phyloP scores from a whole-genome alignment of 148 eudicot species.

The Amaranthus hypochondriacus region DNA sequence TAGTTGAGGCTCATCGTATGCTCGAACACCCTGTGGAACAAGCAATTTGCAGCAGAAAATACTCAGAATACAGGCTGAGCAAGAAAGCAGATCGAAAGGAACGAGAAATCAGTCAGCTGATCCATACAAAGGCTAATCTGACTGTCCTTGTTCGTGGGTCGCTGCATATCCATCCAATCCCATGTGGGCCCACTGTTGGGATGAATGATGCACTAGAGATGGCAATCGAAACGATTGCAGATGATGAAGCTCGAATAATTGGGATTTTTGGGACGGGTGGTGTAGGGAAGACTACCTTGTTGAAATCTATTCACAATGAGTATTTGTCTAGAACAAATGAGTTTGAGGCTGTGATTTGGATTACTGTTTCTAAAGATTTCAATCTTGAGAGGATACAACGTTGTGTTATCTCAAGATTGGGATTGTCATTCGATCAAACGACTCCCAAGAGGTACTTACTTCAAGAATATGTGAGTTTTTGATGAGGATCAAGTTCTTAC shows the following conservation, averaged over 20 bases:
- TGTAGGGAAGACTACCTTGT: slow-evolving; percentile 50
- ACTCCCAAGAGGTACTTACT: slow-evolving; percentile 17
- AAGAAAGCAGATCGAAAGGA: slow-evolving; percentile 25
- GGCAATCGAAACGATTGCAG: slow-evolving; percentile 21
- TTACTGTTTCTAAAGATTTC: slow-evolving; percentile 32
- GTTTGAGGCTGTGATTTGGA: slow-evolving; percentile 48
- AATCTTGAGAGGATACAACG: slow-evolving; percentile 31
- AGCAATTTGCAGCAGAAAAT: slow-evolving; percentile 1
- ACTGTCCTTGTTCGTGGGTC: slow-evolving; percentile 19
- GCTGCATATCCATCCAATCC: slow-evolving; percentile 18
- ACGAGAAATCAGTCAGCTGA: slow-evolving; percentile 19
- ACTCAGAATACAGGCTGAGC: slow-evolving; percentile 23
- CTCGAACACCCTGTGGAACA: slow-evolving; percentile 2
- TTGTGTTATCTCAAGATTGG: slow-evolving; percentile 28
- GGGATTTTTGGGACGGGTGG: slow-evolving; percentile 56
- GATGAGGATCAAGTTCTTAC: slow-evolving; percentile 37
- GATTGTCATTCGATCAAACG: slow-evolving; percentile 27
- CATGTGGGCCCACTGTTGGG: slow-evolving; percentile 34
- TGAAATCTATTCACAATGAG: slow-evolving; percentile 40
- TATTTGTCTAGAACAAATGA: slow-evolving; percentile 16
- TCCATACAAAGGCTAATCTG: slow-evolving; percentile 17
- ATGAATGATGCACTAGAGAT: slow-evolving; percentile 22
- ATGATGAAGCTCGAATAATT: slow-evolving; percentile 29
- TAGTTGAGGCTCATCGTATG: slow-evolving; percentile 25
- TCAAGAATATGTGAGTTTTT: slow-evolving; percentile 28